Evolutionary conservation across 805 yeast genomes (phyloP).

Genomic region (Lipomyces spencermartinsiae): DNA sequence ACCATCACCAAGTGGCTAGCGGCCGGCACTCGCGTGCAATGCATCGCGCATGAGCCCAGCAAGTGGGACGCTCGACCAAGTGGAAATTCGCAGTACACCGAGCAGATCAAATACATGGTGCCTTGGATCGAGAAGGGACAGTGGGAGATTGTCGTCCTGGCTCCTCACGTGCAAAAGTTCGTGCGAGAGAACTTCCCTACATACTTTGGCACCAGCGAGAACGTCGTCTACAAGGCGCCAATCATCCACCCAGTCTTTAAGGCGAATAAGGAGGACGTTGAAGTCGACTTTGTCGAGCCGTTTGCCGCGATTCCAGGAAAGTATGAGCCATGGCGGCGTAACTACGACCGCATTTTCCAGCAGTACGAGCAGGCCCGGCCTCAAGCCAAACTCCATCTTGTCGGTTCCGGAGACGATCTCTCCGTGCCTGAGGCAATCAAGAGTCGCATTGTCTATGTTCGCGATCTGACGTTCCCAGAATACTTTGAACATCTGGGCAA

Average conservation of each 20-base stretch:
- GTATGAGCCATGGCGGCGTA: conserved; percentile 35
- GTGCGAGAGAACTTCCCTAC: conserved; percentile 30
- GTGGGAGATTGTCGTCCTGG: conserved; percentile 34
- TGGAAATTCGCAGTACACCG: conserved; percentile 24
- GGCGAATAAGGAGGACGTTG: conserved; percentile 15
- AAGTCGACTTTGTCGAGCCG: conserved; percentile 19
- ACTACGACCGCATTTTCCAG: conserved; percentile 34
- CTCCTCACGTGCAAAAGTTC: conserved; percentile 33
- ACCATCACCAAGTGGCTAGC: conserved; percentile 9
- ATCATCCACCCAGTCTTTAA: conserved; percentile 35
- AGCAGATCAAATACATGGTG: conserved; percentile 28
- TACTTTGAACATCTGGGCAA: conserved; percentile 30
- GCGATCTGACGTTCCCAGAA: conserved; percentile 28
- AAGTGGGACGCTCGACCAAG: conserved; percentile 20
- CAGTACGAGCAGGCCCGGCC: conserved; percentile 22
- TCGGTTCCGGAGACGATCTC: conserved; percentile 33
- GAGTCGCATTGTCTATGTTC: conserved; percentile 19
- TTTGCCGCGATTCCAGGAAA: conserved; percentile 38
- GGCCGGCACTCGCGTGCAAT: conserved; percentile 23
- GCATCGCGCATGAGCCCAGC: conserved; percentile 26
- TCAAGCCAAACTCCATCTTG: conserved; percentile 26
- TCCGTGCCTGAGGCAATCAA: conserved; percentile 19
- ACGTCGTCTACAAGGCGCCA: conserved; percentile 24
- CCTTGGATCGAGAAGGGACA: conserved; percentile 36
- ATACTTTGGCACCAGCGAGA: conserved; percentile 26